Evolutionary conservation across 2,329 filamentous ascomycete genomes (phyloP).

Genomic region (Monosporascus sp.): DNA sequence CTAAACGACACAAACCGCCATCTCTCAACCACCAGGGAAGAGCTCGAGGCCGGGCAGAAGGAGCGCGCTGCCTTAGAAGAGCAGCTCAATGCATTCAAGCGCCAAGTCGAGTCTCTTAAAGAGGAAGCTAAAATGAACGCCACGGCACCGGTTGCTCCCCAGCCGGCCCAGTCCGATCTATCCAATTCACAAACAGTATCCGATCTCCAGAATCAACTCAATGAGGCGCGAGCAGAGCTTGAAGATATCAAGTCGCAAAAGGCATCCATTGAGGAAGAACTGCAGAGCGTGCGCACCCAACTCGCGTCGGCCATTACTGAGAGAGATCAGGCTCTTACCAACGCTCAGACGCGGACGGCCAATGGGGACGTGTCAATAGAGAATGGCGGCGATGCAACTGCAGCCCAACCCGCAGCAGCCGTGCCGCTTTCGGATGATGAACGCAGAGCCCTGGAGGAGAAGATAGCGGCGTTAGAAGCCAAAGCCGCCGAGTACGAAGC

Average conservation of each 20-base stretch:
- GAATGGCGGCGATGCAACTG: slow-evolving; percentile 17
- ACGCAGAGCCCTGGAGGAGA: slow-evolving; percentile 56
- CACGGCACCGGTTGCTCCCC: slow-evolving; percentile 34
- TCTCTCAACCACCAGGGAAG: slow-evolving; percentile 36
- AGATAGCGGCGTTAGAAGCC: slow-evolving; percentile 54
- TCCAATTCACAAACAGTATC: slow-evolving; percentile 40
- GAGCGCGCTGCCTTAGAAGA: slow-evolving; percentile 32
- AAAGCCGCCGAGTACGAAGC: slow-evolving; percentile 60
- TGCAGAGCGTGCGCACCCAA: slow-evolving; percentile 50
- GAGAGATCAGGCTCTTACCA: slow-evolving; percentile 55
- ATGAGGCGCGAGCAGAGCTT: slow-evolving; percentile 53
- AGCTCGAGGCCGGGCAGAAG: slow-evolving; percentile 48
- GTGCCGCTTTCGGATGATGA: slow-evolving; percentile 49
- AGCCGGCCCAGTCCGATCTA: slow-evolving; percentile 26
- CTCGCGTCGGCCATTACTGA: slow-evolving; percentile 58
- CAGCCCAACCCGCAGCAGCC: slow-evolving; percentile 14
- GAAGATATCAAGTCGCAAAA: slow-evolving; percentile 63
- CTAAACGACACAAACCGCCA: slow-evolving; percentile 39
- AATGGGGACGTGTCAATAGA: slow-evolving; percentile 26
- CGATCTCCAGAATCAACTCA: slow-evolving; percentile 45
- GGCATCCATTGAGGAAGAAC: slow-evolving; percentile 59
- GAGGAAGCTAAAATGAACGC: slow-evolving; percentile 28
- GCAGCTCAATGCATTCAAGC: slow-evolving; percentile 39
- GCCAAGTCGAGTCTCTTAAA: slow-evolving; percentile 23
- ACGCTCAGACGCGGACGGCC: slow-evolving; percentile 23